Evolutionary conservation across 176 grass and related monocot species (phyloP).

Genomic region (Phoenix dactylifera): DNA sequence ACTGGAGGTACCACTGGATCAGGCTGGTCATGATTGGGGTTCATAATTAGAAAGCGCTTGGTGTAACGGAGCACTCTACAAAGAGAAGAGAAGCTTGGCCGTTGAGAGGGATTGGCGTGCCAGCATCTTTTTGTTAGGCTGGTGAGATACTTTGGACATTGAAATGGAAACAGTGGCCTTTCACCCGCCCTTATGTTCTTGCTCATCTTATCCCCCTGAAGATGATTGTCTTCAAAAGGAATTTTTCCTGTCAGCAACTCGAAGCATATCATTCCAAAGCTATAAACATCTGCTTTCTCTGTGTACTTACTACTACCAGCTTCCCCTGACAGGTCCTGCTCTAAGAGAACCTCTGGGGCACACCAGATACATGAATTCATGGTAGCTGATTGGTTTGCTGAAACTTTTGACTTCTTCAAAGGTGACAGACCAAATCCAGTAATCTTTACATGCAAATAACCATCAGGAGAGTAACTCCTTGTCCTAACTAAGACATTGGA

Average conservation of each 20-base stretch:
- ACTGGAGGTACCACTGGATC: slow-evolving; percentile 30
- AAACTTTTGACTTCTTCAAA: slow-evolving; percentile 20
- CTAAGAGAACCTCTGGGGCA: slow-evolving; percentile 59
- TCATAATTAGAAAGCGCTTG: slow-evolving; percentile 77
- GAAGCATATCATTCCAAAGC: slow-evolving; percentile 91
- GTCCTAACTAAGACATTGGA: slow-evolving; percentile 62
- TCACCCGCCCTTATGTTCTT: slow-evolving; percentile 88
- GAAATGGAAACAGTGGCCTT: slow-evolving; percentile 79
- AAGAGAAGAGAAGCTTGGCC: slow-evolving; percentile 61
- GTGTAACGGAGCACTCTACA: slow-evolving; percentile 73
- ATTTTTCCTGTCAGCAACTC: slow-evolving; percentile 89
- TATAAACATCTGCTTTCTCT: slow-evolving; percentile 90
- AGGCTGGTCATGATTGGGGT: slow-evolving; percentile 54
- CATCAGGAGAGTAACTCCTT: slow-evolving; percentile 32
- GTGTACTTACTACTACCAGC: slow-evolving; percentile 22
- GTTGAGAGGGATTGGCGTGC: slow-evolving; percentile 69
- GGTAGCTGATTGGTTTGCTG: neutral
- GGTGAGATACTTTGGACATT: slow-evolving; percentile 73
- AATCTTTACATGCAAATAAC: slow-evolving; percentile 74
- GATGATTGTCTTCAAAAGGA: slow-evolving; percentile 88
- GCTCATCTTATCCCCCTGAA: slow-evolving; percentile 86
- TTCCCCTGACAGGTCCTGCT: slow-evolving; percentile 14
- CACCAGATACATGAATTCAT: slow-evolving; percentile 64
- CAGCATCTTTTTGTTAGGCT: slow-evolving; percentile 71
- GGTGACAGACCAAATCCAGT: slow-evolving; percentile 35